phyloP scores from a whole-genome alignment of 208 protist genomes.

The Trypanosoma scelopori region DNA sequence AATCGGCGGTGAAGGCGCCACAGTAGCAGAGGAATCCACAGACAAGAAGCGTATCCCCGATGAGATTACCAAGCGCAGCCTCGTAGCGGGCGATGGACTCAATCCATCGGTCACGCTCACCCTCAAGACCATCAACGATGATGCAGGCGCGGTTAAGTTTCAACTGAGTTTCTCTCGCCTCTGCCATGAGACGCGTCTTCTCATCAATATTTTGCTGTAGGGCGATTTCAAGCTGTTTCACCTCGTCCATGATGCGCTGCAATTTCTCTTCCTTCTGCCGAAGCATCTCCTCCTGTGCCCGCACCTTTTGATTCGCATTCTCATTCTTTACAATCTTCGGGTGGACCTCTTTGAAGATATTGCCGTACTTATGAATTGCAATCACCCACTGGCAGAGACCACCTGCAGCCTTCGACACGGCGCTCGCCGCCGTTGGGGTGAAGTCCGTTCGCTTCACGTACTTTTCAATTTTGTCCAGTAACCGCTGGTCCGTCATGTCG shows the following conservation, averaged over 20 bases:
- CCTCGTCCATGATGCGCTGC: slow-evolving; percentile 92
- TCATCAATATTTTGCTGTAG: slow-evolving; percentile 90
- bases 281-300: slow-evolving; percentile 94
- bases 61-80: slow-evolving; percentile 83
- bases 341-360: slow-evolving; percentile 96
- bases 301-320: slow-evolving; percentile 91
- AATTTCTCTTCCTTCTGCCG: slow-evolving; percentile 92
- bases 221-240: slow-evolving; percentile 88
- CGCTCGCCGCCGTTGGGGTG: slow-evolving; percentile 81
- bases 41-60: slow-evolving; percentile 96
- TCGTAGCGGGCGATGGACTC: slow-evolving; percentile 93
- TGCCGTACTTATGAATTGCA: slow-evolving; percentile 97
- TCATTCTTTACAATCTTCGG: slow-evolving; percentile 96
- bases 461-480: slow-evolving; percentile 95
- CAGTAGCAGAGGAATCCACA: slow-evolving; percentile 97
- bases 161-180: slow-evolving; percentile 94
- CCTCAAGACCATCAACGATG: slow-evolving; percentile 96
- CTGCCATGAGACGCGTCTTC: slow-evolving; percentile 92
- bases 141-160: slow-evolving; percentile 97
- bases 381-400: slow-evolving; percentile 98
- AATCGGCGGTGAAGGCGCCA: slow-evolving; percentile 96
- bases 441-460: slow-evolving; percentile 94
- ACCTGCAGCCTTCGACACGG: slow-evolving; percentile 95
- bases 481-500: slow-evolving; percentile 94
- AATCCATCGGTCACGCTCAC: slow-evolving; percentile 97